phyloP scores from a whole-genome alignment of 768 basidiomycete genomes.

The Chalciporus sphaerocephalus region DNA sequence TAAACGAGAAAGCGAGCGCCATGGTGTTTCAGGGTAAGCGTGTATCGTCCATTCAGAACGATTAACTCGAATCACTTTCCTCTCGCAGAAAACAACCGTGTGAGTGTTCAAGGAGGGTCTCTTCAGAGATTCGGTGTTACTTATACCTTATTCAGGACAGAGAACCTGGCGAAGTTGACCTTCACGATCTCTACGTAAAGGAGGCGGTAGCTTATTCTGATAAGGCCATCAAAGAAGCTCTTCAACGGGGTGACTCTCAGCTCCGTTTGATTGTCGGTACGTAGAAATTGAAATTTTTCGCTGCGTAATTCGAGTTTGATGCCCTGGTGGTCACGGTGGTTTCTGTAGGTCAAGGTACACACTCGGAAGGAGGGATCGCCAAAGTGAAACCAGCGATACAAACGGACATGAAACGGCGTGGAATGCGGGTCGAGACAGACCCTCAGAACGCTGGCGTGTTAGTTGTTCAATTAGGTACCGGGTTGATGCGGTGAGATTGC shows the following conservation, averaged over 20 bases:
- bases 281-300: constrained; percentile 22
- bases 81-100: constrained; percentile 69
- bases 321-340: neutral
- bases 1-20: constrained; percentile 76
- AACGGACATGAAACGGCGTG: constrained; percentile 73
- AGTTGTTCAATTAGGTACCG: constrained; percentile 46
- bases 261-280: constrained; percentile 81
- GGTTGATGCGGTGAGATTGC: neutral
- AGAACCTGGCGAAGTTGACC: constrained; percentile 68
- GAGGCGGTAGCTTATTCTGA: constrained; percentile 81
- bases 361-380: constrained; percentile 69
- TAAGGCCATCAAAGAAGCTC: constrained; percentile 60
- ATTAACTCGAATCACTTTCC: neutral
- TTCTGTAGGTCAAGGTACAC: constrained; percentile 74
- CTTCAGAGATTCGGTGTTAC: neutral
- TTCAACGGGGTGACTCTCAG: constrained; percentile 53
- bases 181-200: constrained; percentile 90
- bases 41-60: constrained; percentile 10
- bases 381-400: constrained; percentile 91
- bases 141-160: constrained; percentile 44
- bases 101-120: constrained; percentile 18
- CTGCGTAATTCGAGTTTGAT: neutral
- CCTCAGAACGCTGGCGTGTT: constrained; percentile 80
- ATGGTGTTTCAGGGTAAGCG: constrained; percentile 69
- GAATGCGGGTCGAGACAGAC: constrained; percentile 69